Evolutionary conservation across 1,139 yeast species (phyloP).

Genomic region (Debaryomyces subglobosus): DNA sequence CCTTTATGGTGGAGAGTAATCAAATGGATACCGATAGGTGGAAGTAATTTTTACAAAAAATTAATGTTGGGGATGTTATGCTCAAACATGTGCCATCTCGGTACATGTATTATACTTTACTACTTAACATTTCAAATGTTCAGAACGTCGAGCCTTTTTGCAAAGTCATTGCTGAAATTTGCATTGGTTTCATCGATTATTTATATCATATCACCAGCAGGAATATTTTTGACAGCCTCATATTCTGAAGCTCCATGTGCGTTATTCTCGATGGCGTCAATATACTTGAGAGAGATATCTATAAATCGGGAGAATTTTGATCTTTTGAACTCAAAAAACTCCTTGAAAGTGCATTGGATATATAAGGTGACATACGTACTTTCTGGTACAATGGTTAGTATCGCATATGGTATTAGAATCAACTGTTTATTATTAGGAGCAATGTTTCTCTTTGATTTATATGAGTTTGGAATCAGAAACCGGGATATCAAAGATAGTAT

Average conservation of each 20-base stretch:
- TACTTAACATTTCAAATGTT: slow-evolving; percentile 45
- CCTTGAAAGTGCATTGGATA: slow-evolving; percentile 10
- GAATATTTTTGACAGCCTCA: slow-evolving; percentile 72
- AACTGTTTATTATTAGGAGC: slow-evolving; percentile 77
- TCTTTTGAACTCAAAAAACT: slow-evolving; percentile 15
- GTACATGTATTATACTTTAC: slow-evolving; percentile 55
- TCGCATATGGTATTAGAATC: slow-evolving; percentile 68
- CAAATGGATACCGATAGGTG: slow-evolving; percentile 22
- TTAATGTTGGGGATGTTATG: slow-evolving; percentile 48
- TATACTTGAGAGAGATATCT: slow-evolving; percentile 53
- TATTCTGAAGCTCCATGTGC: slow-evolving; percentile 81
- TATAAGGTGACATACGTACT: slow-evolving; percentile 35
- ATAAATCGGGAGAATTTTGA: slow-evolving; percentile 23
- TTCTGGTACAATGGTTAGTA: slow-evolving; percentile 62
- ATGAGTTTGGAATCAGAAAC: slow-evolving; percentile 24
- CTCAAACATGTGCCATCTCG: slow-evolving; percentile 57
- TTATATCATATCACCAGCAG: slow-evolving; percentile 73
- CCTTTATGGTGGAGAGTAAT: slow-evolving; percentile 72
- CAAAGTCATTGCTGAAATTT: slow-evolving; percentile 18
- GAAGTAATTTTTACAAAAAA: slow-evolving; percentile 42
- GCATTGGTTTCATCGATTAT: slow-evolving; percentile 48
- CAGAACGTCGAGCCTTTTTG: slow-evolving; percentile 21
- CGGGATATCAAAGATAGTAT: slow-evolving; percentile 19
- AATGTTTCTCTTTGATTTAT: slow-evolving; percentile 62
- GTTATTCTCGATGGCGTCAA: slow-evolving; percentile 61